Evolutionary conservation across 306 rosid species (phyloP).

Genomic region (Crotalaria pallida): DNA sequence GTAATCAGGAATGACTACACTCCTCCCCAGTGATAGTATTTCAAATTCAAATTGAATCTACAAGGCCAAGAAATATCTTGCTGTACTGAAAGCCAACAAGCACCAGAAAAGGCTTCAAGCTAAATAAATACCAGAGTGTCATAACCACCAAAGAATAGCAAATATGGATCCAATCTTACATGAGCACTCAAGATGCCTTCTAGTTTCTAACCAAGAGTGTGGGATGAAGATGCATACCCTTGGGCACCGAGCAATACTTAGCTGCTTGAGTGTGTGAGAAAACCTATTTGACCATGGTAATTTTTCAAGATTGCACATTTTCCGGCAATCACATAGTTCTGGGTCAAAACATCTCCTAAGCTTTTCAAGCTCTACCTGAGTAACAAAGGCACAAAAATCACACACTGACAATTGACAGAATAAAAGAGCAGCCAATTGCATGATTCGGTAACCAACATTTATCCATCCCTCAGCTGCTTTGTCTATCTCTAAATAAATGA

Average conservation of each 20-base stretch:
- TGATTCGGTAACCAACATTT: constrained; percentile 7
- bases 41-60: not conserved
- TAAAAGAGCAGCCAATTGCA: constrained; percentile 12
- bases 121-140: not conserved
- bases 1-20: not conserved
- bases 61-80: not conserved
- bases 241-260: constrained; percentile 80
- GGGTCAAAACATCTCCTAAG: constrained; percentile 61
- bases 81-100: not conserved
- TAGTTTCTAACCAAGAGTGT: not conserved
- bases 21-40: not conserved
- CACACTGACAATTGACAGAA: constrained; percentile 10
- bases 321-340: constrained; percentile 60
- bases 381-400: constrained; percentile 24
- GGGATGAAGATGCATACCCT: constrained; percentile 45
- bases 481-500: constrained; percentile 15
- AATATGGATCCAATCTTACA: not conserved
- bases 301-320: constrained; percentile 34
- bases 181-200: not conserved
- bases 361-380: constrained; percentile 58
- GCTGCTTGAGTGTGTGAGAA: constrained; percentile 64
- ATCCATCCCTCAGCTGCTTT: constrained; percentile 9
- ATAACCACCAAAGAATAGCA: not conserved
- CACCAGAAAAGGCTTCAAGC: not conserved
- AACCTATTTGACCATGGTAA: constrained; percentile 83